Conservation (phyloP, 2,329 filamentous ascomycete species). For the Magnaporthiopsis incrustans region DNA sequence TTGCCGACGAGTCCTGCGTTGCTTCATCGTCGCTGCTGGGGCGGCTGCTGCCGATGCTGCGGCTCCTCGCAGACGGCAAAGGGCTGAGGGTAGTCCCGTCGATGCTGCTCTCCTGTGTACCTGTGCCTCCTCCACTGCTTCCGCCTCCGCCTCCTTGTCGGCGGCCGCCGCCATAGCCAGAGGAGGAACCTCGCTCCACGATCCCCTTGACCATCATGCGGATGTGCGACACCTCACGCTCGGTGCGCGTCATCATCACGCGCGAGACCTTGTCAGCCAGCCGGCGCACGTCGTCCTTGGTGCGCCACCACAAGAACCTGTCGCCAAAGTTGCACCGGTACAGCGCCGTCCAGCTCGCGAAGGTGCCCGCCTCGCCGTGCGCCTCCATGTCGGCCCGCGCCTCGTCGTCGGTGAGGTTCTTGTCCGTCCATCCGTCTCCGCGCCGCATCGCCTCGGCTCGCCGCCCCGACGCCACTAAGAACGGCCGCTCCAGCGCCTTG, state of each 20-base stretch:
- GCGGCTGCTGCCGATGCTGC: not conserved
- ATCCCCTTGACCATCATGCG: constrained; percentile 14
- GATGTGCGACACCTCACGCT: constrained; percentile 13
- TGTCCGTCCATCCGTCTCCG: constrained; percentile 10
- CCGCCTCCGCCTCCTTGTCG: not conserved
- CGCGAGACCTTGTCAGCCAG: constrained; percentile 13
- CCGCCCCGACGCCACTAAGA: constrained; percentile 9
- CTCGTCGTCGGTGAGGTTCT: constrained; percentile 11
- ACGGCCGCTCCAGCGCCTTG: constrained; percentile 15
- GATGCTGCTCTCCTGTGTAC: not conserved
- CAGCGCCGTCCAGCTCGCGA: constrained; percentile 9
- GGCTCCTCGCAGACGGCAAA: not conserved
- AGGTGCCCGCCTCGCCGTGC: constrained; percentile 9
- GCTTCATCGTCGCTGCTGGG: not conserved
- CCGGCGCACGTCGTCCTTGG: constrained; percentile 12
- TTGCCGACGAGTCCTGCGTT: not conserved
- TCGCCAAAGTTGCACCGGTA: constrained; percentile 14
- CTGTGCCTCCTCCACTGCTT: not conserved
- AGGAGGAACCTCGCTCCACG: constrained; percentile 3
- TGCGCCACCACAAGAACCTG: constrained; percentile 15
- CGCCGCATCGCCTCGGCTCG: constrained; percentile 11
- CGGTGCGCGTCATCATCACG: constrained; percentile 14
- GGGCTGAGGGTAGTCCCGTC: too few relatives aligned
- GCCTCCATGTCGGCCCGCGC: constrained; percentile 10
- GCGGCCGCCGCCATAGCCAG: not conserved